Percentiles rank a stretch among this genome's conserved stretches.
Evolutionary conservation across 257 asterid species (phyloP).

Genomic region (Lycium ferocissimum): DNA sequence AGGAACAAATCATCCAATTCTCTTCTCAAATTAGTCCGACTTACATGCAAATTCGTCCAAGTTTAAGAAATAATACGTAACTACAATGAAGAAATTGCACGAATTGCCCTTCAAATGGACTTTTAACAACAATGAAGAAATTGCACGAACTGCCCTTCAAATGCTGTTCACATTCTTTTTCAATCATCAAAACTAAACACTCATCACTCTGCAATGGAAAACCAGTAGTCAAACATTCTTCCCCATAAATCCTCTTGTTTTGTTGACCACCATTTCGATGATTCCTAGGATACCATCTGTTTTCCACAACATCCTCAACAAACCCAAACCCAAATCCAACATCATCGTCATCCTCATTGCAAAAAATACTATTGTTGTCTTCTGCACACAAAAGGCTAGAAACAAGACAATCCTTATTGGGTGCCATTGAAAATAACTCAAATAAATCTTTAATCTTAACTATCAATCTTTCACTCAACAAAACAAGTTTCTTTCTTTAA

Average conservation of each 20-base stretch:
- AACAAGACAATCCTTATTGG: not conserved
- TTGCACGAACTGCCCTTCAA: no score
- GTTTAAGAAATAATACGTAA: no score
- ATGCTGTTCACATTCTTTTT: slow-evolving; percentile 32
- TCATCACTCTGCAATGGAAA: slow-evolving; percentile 32
- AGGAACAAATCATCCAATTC: no score
- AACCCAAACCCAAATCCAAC: slow-evolving; percentile 27
- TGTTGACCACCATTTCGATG: slow-evolving; percentile 15
- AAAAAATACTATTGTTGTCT: slow-evolving; percentile 23
- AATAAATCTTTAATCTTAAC: not conserved
- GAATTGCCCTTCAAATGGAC: no score
- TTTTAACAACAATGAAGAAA: no score
- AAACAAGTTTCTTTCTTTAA: not conserved
- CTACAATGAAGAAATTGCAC: no score
- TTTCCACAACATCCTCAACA: no score
- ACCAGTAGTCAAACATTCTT: not conserved
- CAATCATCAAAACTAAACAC: slow-evolving; percentile 23
- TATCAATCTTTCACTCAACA: slow-evolving; percentile 19
- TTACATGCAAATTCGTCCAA: no score
- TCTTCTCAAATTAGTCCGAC: no score
- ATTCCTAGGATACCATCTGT: slow-evolving; percentile 18
- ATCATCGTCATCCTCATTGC: slow-evolving; percentile 2
- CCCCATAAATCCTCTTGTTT: slow-evolving; percentile 13
- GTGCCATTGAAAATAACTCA: slow-evolving; percentile 29
- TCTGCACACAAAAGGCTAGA: slow-evolving; percentile 31